These are phyloP conservation scores for Diaporthe longicolla DNA, from an alignment of 2,329 filamentous ascomycete genomes.

Conservation along the genomic window DNA sequence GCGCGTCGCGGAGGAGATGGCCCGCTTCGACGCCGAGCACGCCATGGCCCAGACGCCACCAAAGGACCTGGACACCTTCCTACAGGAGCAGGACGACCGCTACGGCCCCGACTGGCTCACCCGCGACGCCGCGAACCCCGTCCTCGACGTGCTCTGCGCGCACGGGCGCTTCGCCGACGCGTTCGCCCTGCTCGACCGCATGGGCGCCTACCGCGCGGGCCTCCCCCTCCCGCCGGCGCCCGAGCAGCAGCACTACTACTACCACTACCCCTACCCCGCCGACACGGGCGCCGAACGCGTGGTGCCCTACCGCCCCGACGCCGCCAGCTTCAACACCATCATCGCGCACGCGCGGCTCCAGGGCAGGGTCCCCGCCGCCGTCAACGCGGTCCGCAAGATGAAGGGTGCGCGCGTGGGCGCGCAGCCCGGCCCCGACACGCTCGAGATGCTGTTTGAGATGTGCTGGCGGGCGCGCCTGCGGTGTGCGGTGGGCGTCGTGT, in stretches of 20 bases:
- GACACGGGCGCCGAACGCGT: too few relatives aligned
- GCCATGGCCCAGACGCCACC: slow-evolving; percentile 52
- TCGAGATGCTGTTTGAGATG: slow-evolving; percentile 56
- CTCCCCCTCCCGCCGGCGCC: too few relatives aligned
- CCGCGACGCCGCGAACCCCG: slow-evolving; percentile 52
- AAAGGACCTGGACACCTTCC: slow-evolving; percentile 54
- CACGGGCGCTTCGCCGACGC: slow-evolving; percentile 53
- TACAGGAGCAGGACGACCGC: slow-evolving; percentile 56
- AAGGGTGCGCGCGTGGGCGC: slow-evolving; percentile 36
- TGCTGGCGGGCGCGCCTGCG: slow-evolving; percentile 52
- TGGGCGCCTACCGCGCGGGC: slow-evolving; percentile 45
- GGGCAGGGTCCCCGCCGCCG: slow-evolving; percentile 43
- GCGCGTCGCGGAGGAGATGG: slow-evolving; percentile 60
- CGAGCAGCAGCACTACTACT: too few relatives aligned
- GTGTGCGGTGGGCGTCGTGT: slow-evolving; percentile 51
- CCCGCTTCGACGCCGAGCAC: slow-evolving; percentile 58
- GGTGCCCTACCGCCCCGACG: slow-evolving; percentile 46
- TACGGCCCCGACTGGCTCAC: slow-evolving; percentile 65
- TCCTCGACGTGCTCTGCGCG: slow-evolving; percentile 59
- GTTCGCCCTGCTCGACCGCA: slow-evolving; percentile 51
- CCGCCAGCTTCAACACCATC: slow-evolving; percentile 54
- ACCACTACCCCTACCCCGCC: too few relatives aligned
- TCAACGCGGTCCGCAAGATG: slow-evolving; percentile 47
- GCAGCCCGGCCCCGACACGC: slow-evolving; percentile 51
- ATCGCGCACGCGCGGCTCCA: slow-evolving; percentile 49